Evolutionary conservation across 1,284 basidiomycete genomes (phyloP).

Genomic region (Boletus semigastroideus): DNA sequence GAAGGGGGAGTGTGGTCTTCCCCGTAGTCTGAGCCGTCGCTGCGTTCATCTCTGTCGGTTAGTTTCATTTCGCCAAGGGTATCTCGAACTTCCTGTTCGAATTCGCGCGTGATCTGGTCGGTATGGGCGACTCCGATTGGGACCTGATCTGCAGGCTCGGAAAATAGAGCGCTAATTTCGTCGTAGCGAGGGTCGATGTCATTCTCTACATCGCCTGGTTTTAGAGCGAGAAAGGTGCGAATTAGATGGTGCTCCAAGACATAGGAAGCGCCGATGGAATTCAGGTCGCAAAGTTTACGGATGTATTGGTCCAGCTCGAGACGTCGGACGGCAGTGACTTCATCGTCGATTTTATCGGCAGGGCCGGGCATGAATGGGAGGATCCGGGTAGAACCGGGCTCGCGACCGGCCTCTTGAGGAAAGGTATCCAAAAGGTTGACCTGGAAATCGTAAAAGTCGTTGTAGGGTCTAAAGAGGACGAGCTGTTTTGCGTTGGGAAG

Average conservation of each 20-base stretch:
- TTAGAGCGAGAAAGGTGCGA: conserved; percentile 82
- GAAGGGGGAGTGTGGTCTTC: conserved; percentile 50
- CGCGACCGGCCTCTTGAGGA: conserved; percentile 85
- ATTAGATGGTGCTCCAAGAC: conserved; percentile 82
- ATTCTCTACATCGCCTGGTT: conserved; percentile 84
- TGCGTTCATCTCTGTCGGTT: conserved; percentile 40
- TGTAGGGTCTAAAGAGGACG: conserved; percentile 92
- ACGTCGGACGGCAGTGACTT: conserved; percentile 79
- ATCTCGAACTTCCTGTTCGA: conserved; percentile 44
- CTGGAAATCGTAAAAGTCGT: conserved; percentile 99
- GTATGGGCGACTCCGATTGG: conserved; percentile 28
- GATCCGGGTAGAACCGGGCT: conserved; percentile 64
- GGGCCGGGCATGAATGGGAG: conserved; percentile 97
- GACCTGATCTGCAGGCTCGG: conserved; percentile 36
- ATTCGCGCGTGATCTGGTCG: conserved; percentile 33
- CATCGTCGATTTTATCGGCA: conserved; percentile 80
- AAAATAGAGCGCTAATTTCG: conserved; percentile 57
- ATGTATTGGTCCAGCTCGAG: conserved; percentile 91
- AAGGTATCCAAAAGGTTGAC: conserved; percentile 84
- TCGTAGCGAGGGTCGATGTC: conserved; percentile 57
- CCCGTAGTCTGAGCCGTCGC: conserved; percentile 61
- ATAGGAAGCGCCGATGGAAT: conserved; percentile 66
- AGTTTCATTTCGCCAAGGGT: conserved; percentile 49
- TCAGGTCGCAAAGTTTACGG: conserved; percentile 71
- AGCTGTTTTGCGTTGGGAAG: conserved; percentile 77